Evolutionary conservation across 2,329 filamentous ascomycete genomes (phyloP).

Genomic region (Neophaeococcomyces mojaviensis): DNA sequence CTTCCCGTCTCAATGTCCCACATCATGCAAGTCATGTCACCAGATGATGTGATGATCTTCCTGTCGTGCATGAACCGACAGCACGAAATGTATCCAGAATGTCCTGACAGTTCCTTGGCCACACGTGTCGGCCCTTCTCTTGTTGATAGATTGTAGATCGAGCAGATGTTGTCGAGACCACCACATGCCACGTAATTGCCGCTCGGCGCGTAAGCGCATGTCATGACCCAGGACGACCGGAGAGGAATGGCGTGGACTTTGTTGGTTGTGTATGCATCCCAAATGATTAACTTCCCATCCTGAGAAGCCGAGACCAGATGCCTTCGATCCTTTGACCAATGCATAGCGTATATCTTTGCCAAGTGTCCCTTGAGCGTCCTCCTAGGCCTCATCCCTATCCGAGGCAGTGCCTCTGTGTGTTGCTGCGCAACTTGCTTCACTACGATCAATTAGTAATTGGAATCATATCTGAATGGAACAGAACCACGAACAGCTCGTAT

Average conservation of each 20-base stretch:
- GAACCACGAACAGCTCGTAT: constrained; percentile 76
- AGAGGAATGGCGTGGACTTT: constrained; percentile 98
- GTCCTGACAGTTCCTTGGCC: constrained; percentile 88
- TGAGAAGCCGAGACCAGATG: constrained; percentile 97
- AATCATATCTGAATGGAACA: constrained; percentile 18
- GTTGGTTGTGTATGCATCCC: constrained; percentile 99
- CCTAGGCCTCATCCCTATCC: constrained; percentile 95
- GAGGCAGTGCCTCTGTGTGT: constrained; percentile 83
- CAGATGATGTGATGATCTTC: constrained; percentile 93
- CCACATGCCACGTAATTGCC: constrained; percentile 98
- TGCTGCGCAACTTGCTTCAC: constrained; percentile 88
- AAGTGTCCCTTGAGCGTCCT: constrained; percentile 95
- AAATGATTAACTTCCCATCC: constrained; percentile 98
- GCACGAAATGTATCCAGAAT: constrained; percentile 95
- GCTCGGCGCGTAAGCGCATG: constrained; percentile 95
- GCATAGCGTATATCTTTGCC: constrained; percentile 99
- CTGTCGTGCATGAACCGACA: constrained; percentile 98
- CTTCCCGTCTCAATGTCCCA: constrained; percentile 99
- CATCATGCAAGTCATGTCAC: constrained; percentile 99
- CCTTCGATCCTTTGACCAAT: constrained; percentile 97
- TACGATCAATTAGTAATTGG: constrained; percentile 35
- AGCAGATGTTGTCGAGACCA: constrained; percentile 98
- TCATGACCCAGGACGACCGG: constrained; percentile 99
- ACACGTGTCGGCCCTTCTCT: constrained; percentile 96
- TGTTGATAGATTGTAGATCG: constrained; percentile 97